phyloP scores from a whole-genome alignment of 2,329 filamentous ascomycete genomes.

The Aureobasidium sp. region DNA sequence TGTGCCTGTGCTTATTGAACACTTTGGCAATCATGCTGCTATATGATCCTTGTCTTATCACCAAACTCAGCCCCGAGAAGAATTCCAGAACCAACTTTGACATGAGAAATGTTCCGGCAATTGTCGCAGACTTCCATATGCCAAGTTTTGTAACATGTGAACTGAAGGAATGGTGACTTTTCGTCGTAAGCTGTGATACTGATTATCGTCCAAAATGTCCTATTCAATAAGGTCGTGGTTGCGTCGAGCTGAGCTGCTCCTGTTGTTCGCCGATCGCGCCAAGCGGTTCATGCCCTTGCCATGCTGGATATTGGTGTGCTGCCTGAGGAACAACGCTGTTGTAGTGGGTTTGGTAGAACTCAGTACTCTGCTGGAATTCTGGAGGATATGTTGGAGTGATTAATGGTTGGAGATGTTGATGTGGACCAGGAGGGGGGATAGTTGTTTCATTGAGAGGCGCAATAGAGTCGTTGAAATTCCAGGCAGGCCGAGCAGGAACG shows the following conservation, averaged over 20 bases:
- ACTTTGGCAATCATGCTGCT: neutral
- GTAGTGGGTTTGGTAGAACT: neutral
- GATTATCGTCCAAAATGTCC: neutral
- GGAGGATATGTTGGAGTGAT: constrained; percentile 13
- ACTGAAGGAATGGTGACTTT: neutral
- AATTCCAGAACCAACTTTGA: neutral
- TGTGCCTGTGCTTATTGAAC: neutral
- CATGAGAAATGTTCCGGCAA: neutral
- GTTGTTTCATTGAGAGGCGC: neutral
- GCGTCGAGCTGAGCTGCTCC: neutral
- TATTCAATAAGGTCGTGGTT: neutral
- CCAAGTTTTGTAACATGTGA: neutral
- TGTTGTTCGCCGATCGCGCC: neutral
- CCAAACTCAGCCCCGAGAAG: neutral
- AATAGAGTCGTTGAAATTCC: neutral
- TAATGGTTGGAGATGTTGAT: constrained; percentile 3
- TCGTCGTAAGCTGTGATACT: neutral
- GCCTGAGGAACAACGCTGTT: neutral
- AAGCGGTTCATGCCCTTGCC: neutral
- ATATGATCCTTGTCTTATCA: neutral
- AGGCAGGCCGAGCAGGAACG: neutral
- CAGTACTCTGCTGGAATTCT: constrained; percentile 10
- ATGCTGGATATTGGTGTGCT: neutral
- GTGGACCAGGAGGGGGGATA: neutral
- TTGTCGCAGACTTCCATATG: neutral